phyloP scores from a whole-genome alignment of 176 grass and related monocot genomes.

The Zoysia japonica region DNA sequence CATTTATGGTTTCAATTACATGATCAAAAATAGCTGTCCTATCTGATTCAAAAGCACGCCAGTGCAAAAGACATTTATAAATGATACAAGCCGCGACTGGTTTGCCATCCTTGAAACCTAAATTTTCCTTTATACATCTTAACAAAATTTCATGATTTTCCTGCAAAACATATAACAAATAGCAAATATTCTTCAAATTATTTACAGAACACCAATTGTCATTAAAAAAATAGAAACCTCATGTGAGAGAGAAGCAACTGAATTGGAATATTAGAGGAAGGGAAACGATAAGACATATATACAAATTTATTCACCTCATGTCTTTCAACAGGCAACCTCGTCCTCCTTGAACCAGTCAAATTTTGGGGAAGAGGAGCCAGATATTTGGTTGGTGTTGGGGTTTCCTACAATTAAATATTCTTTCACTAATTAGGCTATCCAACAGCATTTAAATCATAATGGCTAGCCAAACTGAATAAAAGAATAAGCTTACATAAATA shows the following conservation, averaged over 20 bases:
- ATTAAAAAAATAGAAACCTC: slow-evolving; percentile 21
- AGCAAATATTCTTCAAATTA: slow-evolving; percentile 16
- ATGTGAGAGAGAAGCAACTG: slow-evolving; percentile 11
- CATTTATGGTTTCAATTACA: slow-evolving; percentile 86
- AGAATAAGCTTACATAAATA: slow-evolving; percentile 70
- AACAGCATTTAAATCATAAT: slow-evolving; percentile 23
- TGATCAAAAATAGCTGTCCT: slow-evolving; percentile 95
- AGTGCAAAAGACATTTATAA: slow-evolving; percentile 83
- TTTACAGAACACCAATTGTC: slow-evolving; percentile 18
- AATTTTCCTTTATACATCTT: slow-evolving; percentile 84
- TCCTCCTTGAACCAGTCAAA: slow-evolving; percentile 60
- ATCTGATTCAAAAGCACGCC: slow-evolving; percentile 89
- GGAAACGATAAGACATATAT: not conserved
- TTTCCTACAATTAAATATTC: slow-evolving; percentile 61
- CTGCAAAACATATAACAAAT: slow-evolving; percentile 47
- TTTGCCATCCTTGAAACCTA: slow-evolving; percentile 87
- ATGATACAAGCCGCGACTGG: slow-evolving; percentile 90
- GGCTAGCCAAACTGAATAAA: slow-evolving; percentile 30
- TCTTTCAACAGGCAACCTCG: slow-evolving; percentile 63
- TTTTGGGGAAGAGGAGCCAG: slow-evolving; percentile 52
- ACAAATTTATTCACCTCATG: slow-evolving; percentile 64
- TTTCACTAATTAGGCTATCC: slow-evolving; percentile 11
- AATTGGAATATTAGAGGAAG: not conserved
- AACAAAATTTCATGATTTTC: slow-evolving; percentile 87
- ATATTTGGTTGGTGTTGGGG: slow-evolving; percentile 68